Base-by-base conservation (phyloP, 148 eudicot species). In the Amaranthus cruentus region DNA sequence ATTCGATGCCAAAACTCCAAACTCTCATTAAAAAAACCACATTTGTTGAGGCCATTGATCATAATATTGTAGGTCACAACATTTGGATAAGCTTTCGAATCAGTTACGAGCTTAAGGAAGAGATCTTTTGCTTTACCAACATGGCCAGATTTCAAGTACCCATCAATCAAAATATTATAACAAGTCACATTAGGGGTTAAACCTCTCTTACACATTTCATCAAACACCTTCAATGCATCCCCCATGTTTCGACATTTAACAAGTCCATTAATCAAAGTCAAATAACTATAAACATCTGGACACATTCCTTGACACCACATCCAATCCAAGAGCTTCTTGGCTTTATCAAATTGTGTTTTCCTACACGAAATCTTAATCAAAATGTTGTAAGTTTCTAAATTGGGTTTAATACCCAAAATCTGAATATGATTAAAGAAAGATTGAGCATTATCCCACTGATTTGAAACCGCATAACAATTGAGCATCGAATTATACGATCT, bases 121-220 rank as follows among this genome's bases (percentile, higher is more conserved):
- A 91, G 76, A 77, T 62, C 86, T 7, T 81, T 77, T 6, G 87
- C 94, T 14, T 76, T 81, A n/a, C 38, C 72, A 56, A 63, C 74
- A 79, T 85, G 82, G 0, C 90, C 85, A 43, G 49, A 70, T 78
- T 75, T 89, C n/a, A 91, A 76, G 80, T 84, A 88, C 78, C 97
- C 97, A 80, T 93, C 91, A 69, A 91, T 86, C 77, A 93, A 78
- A 72, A 88, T 79, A 76, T 93, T 88, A 65, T 86, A 91, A 82
- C 98, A 87, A 77, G 74, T 72, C 15, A 88, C 91, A 81, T 93
- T 91, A 11, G 95, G 88, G 18, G 9, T 52, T 42, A 91, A 76
- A 8, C 86, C 90, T 84, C 88, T 80, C 47, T 85, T 87, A 76
- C 60, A 62, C 98, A 93, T 93, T 84, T 86, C 97, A 58, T 89